Evolutionary conservation across 345 rosid genomes (phyloP).

Genomic region (Syzygium aromaticum): DNA sequence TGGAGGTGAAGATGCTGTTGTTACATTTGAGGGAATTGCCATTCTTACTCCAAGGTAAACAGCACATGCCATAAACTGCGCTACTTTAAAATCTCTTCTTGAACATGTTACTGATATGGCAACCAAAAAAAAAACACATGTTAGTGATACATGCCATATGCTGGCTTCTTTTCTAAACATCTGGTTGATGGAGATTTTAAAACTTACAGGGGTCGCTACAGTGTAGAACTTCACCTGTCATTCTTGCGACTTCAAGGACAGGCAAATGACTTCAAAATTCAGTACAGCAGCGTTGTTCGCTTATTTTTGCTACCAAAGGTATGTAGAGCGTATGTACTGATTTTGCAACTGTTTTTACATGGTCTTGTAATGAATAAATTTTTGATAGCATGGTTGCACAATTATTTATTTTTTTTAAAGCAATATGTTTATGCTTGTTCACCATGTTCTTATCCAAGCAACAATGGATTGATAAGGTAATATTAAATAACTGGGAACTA

Average conservation of each 20-base stretch:
- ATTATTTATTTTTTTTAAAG: background rate
- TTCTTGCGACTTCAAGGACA: slow-evolving; percentile 91
- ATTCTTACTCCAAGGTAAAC: slow-evolving; percentile 90
- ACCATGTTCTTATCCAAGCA: background rate
- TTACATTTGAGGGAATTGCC: slow-evolving; percentile 83
- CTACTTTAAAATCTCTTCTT: background rate
- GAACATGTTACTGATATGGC: background rate
- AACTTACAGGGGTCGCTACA: slow-evolving; percentile 83
- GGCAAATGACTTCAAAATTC: slow-evolving; percentile 98
- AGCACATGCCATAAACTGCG: background rate
- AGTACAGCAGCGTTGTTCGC: slow-evolving; percentile 96
- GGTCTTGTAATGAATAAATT: background rate
- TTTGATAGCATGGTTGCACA: background rate
- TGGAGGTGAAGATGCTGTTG: slow-evolving; percentile 89
- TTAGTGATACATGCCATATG: background rate
- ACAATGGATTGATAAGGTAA: background rate
- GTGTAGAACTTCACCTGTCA: slow-evolving; percentile 91
- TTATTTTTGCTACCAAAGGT: slow-evolving; percentile 97
- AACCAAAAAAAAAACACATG: background rate
- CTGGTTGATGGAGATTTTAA: background rate
- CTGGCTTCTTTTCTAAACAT: background rate
- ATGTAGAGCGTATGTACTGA: background rate
- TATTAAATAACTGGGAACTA: background rate
- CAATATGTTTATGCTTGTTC: background rate
- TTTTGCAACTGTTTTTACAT: background rate